These are phyloP conservation scores for Crithidia mellificae DNA, from an alignment of 208 protist species.

Conservation along the genomic window DNA sequence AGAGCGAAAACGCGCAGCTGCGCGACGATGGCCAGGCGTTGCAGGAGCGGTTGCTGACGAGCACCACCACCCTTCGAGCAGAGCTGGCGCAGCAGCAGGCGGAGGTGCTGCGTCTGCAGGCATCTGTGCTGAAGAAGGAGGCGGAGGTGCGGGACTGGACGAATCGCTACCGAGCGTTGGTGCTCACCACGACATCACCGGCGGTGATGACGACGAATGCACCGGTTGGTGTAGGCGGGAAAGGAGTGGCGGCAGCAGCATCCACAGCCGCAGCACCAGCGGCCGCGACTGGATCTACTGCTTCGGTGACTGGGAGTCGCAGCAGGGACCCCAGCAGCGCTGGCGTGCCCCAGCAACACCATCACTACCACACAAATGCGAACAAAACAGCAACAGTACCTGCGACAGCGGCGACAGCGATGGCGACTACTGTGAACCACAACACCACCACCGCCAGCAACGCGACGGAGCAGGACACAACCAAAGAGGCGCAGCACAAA, in stretches of 20 bases:
- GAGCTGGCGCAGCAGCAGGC: slow-evolving; percentile 55
- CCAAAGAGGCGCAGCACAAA: slow-evolving; percentile 5
- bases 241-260: not conserved
- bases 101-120: slow-evolving; percentile 51
- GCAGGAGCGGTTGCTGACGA: slow-evolving; percentile 54
- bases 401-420: not conserved
- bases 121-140: slow-evolving; percentile 42
- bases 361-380: too few species aligned
- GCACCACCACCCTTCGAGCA: slow-evolving; percentile 58
- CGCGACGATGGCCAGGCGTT: slow-evolving; percentile 51
- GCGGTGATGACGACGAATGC: too few species aligned
- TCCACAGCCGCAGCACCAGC: not conserved
- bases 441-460: not conserved
- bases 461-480: not conserved
- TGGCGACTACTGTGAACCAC: too few species aligned
- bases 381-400: not conserved
- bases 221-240: not conserved
- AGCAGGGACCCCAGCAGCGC: too few species aligned
- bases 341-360: too few species aligned
- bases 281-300: not conserved
- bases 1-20: slow-evolving; percentile 46
- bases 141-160: slow-evolving; percentile 41
- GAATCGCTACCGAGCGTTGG: slow-evolving; percentile 35
- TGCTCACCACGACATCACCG: slow-evolving; percentile 23
- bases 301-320: too few species aligned